A percentile compares a stretch with the other conserved stretches of the same genome.
These are phyloP conservation scores for Omphalea diandra DNA, from an alignment of 441 rosid genomes.

Conservation along the genomic window DNA sequence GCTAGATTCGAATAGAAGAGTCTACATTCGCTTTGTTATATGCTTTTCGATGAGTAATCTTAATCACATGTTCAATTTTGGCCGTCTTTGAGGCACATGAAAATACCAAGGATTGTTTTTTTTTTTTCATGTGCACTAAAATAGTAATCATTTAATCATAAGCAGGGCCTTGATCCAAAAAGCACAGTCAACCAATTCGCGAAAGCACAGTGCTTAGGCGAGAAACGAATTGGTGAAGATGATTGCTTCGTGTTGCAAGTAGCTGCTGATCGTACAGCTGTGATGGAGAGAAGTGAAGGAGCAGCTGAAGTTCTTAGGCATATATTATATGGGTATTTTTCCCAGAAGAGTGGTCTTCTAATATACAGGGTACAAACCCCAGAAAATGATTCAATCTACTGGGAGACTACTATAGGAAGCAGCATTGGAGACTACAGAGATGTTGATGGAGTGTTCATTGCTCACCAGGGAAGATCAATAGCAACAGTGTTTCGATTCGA, in stretches of 20 bases:
- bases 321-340: constrained; percentile 80
- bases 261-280: constrained; percentile 66
- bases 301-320: constrained; percentile 87
- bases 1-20: too few relatives aligned
- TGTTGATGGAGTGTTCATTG: constrained; percentile 74
- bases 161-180: constrained; percentile 76
- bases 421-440: constrained; percentile 85
- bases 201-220: constrained; percentile 81
- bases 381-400: constrained; percentile 56
- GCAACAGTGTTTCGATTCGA: constrained; percentile 86
- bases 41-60: too few relatives aligned
- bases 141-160: neutral
- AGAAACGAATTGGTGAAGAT: constrained; percentile 67
- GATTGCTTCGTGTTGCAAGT: constrained; percentile 88
- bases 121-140: neutral
- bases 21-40: too few relatives aligned
- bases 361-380: constrained; percentile 73
- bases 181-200: constrained; percentile 69
- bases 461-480: constrained; percentile 81
- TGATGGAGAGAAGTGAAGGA: constrained; percentile 77
- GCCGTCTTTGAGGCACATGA: too few relatives aligned
- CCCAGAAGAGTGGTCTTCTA: constrained; percentile 80
- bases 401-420: constrained; percentile 94
- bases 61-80: too few relatives aligned
- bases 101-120: too few relatives aligned